Base-by-base conservation (phyloP, 192 early-diverging fungal species). In the Entomortierella lignicola region DNA sequence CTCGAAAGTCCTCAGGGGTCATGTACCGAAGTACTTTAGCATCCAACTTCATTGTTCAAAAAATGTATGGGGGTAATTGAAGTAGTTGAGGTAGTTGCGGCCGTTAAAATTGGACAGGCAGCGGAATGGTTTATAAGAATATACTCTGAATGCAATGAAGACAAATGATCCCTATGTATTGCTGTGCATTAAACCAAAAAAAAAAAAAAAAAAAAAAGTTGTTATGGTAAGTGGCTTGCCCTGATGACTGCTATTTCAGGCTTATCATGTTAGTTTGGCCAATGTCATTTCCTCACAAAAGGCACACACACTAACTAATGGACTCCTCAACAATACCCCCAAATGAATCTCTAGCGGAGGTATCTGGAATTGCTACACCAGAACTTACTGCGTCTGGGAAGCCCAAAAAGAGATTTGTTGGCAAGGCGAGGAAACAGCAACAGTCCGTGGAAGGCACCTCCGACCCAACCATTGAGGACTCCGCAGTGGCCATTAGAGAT, bases 11-110 rank as follows among this genome's bases (percentile, higher is more conserved):
- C 57, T 98, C 97, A 32, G 77, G 75, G 69, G 92, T 88, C 89
- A 99, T 92, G 84, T 99, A 99, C 56, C 97, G 92, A 54, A 99
- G 82, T 31, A 92, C 89, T 84, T 96, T 99, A 50, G 93, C 90
- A 81, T 99, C 94, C 25, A 99, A 87, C 84, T 95, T 99, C 98
- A 98, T 99, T 23, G 29, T 81, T 64, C 23, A 64, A 20, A 12
- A 61, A 39, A 42, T 42, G n/a, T n/a, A n/a, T n/a, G n/a, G n/a
- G n/a, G n/a, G n/a, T n/a, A n/a, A n/a, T n/a, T n/a, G n/a, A n/a
- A n/a, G 2, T 10, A 47, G 26, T 41, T 2, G 2, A 15, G 44
- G 34, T 29, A 60, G 66, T 41, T n/a, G 55, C 15, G 34, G 18
- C 25, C 18, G 4, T n/a, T 25, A 2, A 15, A 27, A 15, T 21